Evolutionary conservation across 768 basidiomycete species (phyloP).

Genomic region (Auricularia heimuer): DNA sequence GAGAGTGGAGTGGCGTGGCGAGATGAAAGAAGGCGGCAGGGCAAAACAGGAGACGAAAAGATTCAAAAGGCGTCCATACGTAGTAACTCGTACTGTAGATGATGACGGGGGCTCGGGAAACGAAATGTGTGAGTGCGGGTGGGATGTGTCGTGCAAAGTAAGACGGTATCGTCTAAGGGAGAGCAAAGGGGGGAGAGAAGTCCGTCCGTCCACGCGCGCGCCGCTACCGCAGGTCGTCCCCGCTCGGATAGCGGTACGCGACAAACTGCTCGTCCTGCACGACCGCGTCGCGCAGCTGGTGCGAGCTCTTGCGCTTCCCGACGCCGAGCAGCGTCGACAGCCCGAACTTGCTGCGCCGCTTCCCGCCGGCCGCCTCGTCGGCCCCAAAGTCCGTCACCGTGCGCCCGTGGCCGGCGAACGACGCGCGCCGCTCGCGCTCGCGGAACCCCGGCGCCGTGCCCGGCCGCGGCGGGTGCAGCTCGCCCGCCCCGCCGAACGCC

Average conservation of each 20-base stretch:
- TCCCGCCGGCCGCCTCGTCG: conserved; percentile 20
- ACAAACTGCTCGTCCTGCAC: conserved; percentile 79
- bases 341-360: conserved; percentile 69
- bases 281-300: conserved; percentile 49
- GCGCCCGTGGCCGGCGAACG: conserved; percentile 35
- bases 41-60: not conserved
- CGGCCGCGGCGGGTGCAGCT: conserved; percentile 25
- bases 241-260: conserved; percentile 79
- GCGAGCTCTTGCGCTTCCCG: conserved; percentile 27
- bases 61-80: not conserved
- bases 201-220: not conserved
- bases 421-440: conserved; percentile 36
- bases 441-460: conserved; percentile 4
- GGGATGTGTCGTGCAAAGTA: not conserved
- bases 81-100: not conserved
- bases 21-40: not conserved
- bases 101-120: not conserved
- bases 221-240: conserved; percentile 34
- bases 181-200: not conserved
- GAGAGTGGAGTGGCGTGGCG: not conserved
- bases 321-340: conserved; percentile 52
- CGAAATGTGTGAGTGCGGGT: not conserved
- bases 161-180: not conserved
- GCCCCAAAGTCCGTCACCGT: conserved; percentile 14
- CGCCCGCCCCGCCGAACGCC: conserved; percentile 13